Conservation (phyloP, 768 basidiomycete species). For the Boletus fagicola region DNA sequence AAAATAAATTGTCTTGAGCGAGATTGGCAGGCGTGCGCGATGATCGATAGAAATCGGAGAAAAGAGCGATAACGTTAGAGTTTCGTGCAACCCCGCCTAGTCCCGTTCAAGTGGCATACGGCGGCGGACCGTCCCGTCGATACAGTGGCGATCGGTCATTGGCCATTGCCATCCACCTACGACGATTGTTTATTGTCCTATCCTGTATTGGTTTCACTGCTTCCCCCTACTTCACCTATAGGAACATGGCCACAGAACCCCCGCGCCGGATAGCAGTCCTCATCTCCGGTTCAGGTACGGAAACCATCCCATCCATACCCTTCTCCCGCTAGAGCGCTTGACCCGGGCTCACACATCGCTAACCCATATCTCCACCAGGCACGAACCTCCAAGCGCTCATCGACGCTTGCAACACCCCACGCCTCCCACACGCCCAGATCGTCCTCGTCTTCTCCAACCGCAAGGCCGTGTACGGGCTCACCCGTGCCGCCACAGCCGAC, state of each 20-base stretch:
- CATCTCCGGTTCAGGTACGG: slow-evolving; percentile 63
- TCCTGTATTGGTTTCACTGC: slow-evolving; percentile 2
- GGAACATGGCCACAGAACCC: slow-evolving; percentile 1
- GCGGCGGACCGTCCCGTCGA: neutral
- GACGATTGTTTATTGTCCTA: slow-evolving; percentile 3
- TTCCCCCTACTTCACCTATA: neutral
- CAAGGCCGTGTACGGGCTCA: slow-evolving; percentile 86
- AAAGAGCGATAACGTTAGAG: neutral
- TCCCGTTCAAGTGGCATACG: too few species aligned
- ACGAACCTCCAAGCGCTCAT: slow-evolving; percentile 96
- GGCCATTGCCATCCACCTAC: neutral
- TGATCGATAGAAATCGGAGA: slow-evolving; percentile 4
- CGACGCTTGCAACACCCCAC: slow-evolving; percentile 76
- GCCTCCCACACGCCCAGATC: slow-evolving; percentile 68
- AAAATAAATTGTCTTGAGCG: neutral
- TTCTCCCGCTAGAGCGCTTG: neutral
- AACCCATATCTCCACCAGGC: slow-evolving; percentile 44
- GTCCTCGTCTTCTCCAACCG: slow-evolving; percentile 88
- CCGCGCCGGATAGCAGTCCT: slow-evolving; percentile 35
- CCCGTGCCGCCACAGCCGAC: slow-evolving; percentile 65
- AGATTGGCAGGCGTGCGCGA: neutral
- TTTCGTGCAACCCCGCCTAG: neutral
- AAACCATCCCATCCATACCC: neutral
- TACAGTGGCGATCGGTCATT: neutral
- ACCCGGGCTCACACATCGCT: neutral